Evolutionary conservation across 495 filamentous ascomycete genomes (phyloP).

Genomic region (Hypoxylon cercidicola): DNA sequence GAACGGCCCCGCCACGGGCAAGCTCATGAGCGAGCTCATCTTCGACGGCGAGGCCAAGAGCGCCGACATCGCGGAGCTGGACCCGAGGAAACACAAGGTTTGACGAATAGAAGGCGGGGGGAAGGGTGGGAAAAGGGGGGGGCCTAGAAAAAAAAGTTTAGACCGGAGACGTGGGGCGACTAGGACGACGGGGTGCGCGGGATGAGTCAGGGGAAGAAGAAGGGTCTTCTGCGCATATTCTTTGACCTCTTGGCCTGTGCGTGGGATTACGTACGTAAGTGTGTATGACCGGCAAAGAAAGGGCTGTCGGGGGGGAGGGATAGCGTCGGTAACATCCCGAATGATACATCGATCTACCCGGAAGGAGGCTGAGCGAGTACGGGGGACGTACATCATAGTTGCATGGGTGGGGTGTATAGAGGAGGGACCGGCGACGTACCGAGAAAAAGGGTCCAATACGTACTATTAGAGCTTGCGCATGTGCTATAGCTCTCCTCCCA

Average conservation of each 20-base stretch:
- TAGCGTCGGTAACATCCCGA: constrained; percentile 35
- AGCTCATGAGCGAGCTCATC: constrained; percentile 85
- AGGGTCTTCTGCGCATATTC: constrained; percentile 1
- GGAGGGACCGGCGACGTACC: neutral
- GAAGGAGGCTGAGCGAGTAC: constrained; percentile 32
- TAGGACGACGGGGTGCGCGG: constrained; percentile 36
- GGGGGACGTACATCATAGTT: constrained; percentile 35
- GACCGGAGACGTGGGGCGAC: constrained; percentile 16
- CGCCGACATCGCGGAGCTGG: constrained; percentile 74
- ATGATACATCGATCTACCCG: constrained; percentile 22
- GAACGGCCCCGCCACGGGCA: constrained; percentile 92
- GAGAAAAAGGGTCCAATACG: constrained; percentile 1
- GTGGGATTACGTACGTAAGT: constrained; percentile 6
- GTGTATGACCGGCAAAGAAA: constrained; percentile 17
- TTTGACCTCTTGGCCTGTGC: constrained; percentile 27
- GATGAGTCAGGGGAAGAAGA: constrained; percentile 16
- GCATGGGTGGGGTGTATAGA: constrained; percentile 31
- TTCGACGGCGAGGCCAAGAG: constrained; percentile 83
- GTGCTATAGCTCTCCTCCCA: neutral
- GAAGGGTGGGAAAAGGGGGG: neutral
- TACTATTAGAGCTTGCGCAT: constrained; percentile 6
- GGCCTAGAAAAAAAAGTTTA: neutral
- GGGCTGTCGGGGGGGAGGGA: constrained; percentile 7
- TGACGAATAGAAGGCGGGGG: constrained; percentile 37
- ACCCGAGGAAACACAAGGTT: constrained; percentile 69